A percentile compares a stretch with the other conserved stretches of the same genome.
Evolutionary conservation across 139 green algal genomes (phyloP).

Genomic region (Chlorella sp.): DNA sequence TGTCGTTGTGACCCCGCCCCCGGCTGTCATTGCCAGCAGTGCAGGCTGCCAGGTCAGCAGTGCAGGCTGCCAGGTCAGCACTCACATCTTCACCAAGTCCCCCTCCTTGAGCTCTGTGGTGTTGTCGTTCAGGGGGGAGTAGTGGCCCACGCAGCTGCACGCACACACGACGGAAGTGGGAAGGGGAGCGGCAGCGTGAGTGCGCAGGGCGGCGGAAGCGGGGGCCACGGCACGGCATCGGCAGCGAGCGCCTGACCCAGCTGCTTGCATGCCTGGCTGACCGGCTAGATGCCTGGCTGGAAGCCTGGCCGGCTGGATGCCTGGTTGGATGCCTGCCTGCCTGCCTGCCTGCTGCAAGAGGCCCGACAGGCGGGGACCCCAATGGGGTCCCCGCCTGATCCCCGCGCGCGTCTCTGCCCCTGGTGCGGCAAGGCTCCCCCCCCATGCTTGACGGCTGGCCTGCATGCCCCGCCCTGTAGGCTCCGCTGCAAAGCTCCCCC

Average conservation of each 20-base stretch:
- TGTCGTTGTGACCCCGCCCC: neutral
- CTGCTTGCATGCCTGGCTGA: neutral
- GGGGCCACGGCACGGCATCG: neutral
- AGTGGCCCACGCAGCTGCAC: slow-evolving; percentile 91
- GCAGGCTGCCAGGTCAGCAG: neutral
- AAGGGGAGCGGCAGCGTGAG: neutral
- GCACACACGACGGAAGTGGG: neutral
- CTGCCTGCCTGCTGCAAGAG: neutral
- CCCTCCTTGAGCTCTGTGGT: slow-evolving; percentile 77
- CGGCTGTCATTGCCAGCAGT: no score
- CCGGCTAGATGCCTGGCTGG: neutral
- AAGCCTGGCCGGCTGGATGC: neutral
- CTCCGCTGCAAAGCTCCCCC: no score
- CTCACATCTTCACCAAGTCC: slow-evolving; percentile 95
- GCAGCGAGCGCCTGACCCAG: no score
- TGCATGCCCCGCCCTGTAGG: neutral
- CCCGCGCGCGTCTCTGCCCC: no score
- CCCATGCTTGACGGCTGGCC: no score
- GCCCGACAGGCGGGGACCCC: no score
- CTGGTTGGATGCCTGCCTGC: neutral
- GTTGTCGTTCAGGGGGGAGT: slow-evolving; percentile 83
- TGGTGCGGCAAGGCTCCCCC: no score
- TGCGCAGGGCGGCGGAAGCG: no score
- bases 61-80: neutral
- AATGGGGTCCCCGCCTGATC: no score